A percentile compares a stretch with the other conserved stretches of the same genome.
Conservation (phyloP, 129 eudicot genomes). For the Ambrosia artemisiifolia region DNA sequence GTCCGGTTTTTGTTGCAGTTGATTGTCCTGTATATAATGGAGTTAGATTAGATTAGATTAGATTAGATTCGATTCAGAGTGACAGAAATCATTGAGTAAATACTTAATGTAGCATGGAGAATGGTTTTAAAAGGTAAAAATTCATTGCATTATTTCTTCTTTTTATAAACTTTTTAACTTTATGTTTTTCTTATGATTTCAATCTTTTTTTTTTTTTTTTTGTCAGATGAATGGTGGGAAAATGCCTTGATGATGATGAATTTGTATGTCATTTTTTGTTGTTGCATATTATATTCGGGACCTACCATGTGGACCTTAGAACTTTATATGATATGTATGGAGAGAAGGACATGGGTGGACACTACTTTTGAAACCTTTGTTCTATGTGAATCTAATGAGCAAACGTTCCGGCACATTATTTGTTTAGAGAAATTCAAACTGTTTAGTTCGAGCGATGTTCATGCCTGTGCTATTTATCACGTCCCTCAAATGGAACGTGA, state of each 20-base stretch:
- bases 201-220: neutral
- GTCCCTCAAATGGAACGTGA: too few relatives aligned
- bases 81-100: conserved; percentile 32
- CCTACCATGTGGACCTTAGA: conserved; percentile 4
- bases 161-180: neutral
- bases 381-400: conserved; percentile 18
- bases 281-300: conserved; percentile 3
- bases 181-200: neutral
- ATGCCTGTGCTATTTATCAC: too few relatives aligned
- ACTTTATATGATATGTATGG: conserved; percentile 24
- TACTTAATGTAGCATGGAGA: conserved; percentile 23
- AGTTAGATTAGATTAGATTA: conserved; percentile 30
- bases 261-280: conserved; percentile 21
- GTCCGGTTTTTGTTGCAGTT: conserved; percentile 38
- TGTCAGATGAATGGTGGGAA: conserved; percentile 21
- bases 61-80: conserved; percentile 18
- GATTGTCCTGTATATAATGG: conserved; percentile 37
- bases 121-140: conserved; percentile 24
- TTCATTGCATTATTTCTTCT: neutral
- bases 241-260: conserved; percentile 15
- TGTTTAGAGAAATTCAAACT: neutral
- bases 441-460: too few relatives aligned
- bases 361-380: conserved; percentile 8
- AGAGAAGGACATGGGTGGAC: conserved; percentile 4
- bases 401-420: neutral